Conservation (phyloP, 1,284 basidiomycete species). For the Gymnopus androsaceus region DNA sequence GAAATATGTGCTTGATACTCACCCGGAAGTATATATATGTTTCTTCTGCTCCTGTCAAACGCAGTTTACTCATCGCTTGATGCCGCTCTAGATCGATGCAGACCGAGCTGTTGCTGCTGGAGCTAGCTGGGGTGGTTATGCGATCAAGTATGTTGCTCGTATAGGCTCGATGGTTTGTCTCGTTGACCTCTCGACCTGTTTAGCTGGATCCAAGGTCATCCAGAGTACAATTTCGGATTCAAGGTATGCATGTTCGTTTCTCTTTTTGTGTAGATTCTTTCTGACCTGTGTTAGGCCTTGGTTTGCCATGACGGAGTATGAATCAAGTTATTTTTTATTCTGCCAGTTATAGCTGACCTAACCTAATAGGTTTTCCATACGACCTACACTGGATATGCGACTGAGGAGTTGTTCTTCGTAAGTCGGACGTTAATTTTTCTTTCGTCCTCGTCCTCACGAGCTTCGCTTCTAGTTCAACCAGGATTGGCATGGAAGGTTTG, state of each 20-base stretch:
- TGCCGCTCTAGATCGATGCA: slow-evolving; percentile 63
- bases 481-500: slow-evolving; percentile 12
- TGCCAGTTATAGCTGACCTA: slow-evolving; percentile 4
- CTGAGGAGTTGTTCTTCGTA: slow-evolving; percentile 87
- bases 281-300: slow-evolving; percentile 51
- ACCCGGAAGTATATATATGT: slow-evolving; percentile 60
- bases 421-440: slow-evolving; percentile 27
- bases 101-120: slow-evolving; percentile 82
- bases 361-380: slow-evolving; percentile 63
- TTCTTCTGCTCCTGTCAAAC: neutral
- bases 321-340: slow-evolving; percentile 16
- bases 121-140: slow-evolving; percentile 82
- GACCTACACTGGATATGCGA: slow-evolving; percentile 74
- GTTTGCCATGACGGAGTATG: slow-evolving; percentile 86
- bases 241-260: slow-evolving; percentile 43
- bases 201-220: slow-evolving; percentile 94
- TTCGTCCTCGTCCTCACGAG: neutral
- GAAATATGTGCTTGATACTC: slow-evolving; percentile 66
- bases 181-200: slow-evolving; percentile 12
- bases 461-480: slow-evolving; percentile 12
- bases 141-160: slow-evolving; percentile 66
- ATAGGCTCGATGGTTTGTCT: slow-evolving; percentile 1
- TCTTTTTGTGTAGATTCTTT: neutral
- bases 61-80: neutral
- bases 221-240: slow-evolving; percentile 82